phyloP scores from a whole-genome alignment of 805 yeast genomes.

The Kodamaea kaohsiungensis region DNA sequence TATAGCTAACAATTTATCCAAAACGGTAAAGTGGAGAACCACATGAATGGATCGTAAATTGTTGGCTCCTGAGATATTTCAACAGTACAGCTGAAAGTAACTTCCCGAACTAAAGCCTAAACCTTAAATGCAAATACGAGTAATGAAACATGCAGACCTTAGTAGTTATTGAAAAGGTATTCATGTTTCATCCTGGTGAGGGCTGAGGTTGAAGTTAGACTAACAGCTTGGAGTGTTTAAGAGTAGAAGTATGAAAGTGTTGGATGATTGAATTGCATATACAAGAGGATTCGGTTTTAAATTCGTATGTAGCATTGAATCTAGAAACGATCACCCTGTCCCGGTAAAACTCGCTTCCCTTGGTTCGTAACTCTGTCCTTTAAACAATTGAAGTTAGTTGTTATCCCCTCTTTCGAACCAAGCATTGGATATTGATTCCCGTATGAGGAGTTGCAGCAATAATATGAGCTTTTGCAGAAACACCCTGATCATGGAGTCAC shows the following conservation, averaged over 20 bases:
- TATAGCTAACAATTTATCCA: no score
- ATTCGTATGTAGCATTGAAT: no score
- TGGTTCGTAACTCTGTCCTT: neutral
- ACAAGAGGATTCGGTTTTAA: no score
- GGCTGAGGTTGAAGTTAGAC: no score
- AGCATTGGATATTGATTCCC: neutral
- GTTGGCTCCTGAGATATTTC: neutral
- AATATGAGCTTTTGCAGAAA: neutral
- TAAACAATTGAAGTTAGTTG: neutral
- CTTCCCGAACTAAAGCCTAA: neutral
- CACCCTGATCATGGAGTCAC: neutral
- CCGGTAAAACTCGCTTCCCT: no score
- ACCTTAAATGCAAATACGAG: neutral
- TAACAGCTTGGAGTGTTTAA: neutral
- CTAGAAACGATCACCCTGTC: no score
- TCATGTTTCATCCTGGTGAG: no score
- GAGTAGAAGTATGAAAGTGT: neutral
- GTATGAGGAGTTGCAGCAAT: neutral
- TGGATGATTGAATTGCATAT: no score
- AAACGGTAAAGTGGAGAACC: no score
- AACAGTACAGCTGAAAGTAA: neutral
- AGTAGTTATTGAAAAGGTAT: neutral
- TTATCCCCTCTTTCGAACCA: neutral
- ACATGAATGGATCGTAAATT: neutral
- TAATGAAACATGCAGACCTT: neutral